These are phyloP conservation scores for Rhododendron kiyosumense DNA, from an alignment of 148 eudicot genomes.

Conservation along the genomic window DNA sequence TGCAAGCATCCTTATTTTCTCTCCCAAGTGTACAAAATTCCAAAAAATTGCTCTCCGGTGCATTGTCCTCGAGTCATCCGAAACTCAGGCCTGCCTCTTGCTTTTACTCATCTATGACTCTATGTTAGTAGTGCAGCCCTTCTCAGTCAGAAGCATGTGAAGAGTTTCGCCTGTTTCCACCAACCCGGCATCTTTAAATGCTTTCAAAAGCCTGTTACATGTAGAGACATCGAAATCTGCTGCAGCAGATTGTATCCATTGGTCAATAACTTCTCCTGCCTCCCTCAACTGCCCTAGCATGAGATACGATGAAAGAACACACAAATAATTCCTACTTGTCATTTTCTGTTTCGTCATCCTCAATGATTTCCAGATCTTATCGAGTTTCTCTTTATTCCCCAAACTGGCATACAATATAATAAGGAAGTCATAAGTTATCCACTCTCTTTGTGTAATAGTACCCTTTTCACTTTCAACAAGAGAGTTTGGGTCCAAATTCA, in stretches of 20 bases:
- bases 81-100: background rate
- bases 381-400: constrained; percentile 68
- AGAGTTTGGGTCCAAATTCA: constrained; percentile 34
- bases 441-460: constrained; percentile 57
- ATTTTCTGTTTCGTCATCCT: constrained; percentile 74
- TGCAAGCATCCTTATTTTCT: background rate
- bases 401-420: constrained; percentile 65
- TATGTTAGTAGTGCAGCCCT: constrained; percentile 12
- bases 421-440: constrained; percentile 84
- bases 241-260: constrained; percentile 65
- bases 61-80: background rate
- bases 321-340: constrained; percentile 71
- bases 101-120: constrained; percentile 13
- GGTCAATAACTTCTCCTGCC: constrained; percentile 62
- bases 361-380: constrained; percentile 86
- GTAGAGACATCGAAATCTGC: constrained; percentile 42
- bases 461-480: constrained; percentile 59
- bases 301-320: constrained; percentile 68
- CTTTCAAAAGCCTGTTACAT: constrained; percentile 50
- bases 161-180: constrained; percentile 48
- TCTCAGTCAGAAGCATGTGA: constrained; percentile 36
- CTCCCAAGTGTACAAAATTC: background rate
- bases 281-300: constrained; percentile 74
- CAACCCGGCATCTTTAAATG: constrained; percentile 62
- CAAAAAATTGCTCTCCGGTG: background rate